Conservation (phyloP, 1,139 yeast species). For the Saccharomycopsis hybrid region DNA sequence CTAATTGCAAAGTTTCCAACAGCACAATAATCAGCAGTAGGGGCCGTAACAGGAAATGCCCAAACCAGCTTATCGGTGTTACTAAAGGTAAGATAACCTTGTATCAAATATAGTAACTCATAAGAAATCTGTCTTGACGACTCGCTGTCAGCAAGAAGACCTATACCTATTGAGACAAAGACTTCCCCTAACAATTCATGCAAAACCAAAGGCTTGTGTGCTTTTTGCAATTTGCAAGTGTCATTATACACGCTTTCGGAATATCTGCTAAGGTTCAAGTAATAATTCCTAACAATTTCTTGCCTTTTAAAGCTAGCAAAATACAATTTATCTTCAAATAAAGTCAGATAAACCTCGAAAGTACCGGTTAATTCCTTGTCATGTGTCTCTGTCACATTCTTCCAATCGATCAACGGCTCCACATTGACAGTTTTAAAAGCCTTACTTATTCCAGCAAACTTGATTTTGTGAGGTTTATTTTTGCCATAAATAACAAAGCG, state of each 20-base stretch:
- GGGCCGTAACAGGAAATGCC: background rate
- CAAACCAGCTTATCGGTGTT: background rate
- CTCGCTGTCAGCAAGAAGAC: conserved; percentile 11
- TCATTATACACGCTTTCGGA: conserved; percentile 7
- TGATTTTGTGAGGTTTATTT: conserved; percentile 9
- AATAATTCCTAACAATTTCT: conserved; percentile 14
- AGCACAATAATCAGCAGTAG: background rate
- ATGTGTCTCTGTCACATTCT: conserved; percentile 10
- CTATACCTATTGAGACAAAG: conserved; percentile 18
- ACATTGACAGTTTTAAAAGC: conserved; percentile 13
- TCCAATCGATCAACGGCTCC: conserved; percentile 18
- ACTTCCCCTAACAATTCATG: conserved; percentile 17
- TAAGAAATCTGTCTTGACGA: conserved; percentile 14
- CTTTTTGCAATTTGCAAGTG: background rate
- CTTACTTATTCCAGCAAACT: conserved; percentile 12
- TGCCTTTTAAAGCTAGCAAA: conserved; percentile 7
- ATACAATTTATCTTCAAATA: conserved; percentile 2
- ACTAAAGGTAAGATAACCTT: background rate
- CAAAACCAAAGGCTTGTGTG: background rate
- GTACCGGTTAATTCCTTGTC: background rate
- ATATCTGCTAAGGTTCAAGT: conserved; percentile 12
- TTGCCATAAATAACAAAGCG: conserved; percentile 12
- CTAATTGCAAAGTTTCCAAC: background rate
- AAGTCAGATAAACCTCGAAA: conserved; percentile 10
- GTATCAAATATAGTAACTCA: conserved; percentile 9